Conservation (phyloP, 352 stramenopile species). For the Phytophthora capsici region DNA sequence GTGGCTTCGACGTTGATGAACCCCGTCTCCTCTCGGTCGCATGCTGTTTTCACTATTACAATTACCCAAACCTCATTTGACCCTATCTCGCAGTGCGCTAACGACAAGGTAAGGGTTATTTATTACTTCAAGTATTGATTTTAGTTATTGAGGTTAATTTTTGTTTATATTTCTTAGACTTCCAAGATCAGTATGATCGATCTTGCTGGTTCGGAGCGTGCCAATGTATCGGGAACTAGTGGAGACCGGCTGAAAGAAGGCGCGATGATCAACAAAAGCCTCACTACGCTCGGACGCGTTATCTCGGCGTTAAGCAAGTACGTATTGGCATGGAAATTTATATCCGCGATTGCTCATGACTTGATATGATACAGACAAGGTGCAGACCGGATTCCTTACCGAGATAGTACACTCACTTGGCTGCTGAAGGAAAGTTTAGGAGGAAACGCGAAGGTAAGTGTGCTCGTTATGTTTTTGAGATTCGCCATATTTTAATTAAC, state of each 20-base stretch:
- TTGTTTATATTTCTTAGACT: conserved; percentile 41
- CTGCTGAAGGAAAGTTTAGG: conserved; percentile 87
- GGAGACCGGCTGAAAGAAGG: conserved; percentile 92
- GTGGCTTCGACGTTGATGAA: conserved; percentile 98
- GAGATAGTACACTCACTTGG: conserved; percentile 89
- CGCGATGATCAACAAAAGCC: conserved; percentile 93
- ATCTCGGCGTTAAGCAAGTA: conserved; percentile 88
- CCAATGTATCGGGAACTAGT: conserved; percentile 79
- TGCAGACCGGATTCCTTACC: conserved; percentile 79
- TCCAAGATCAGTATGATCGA: conserved; percentile 91
- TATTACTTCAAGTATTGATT: background rate
- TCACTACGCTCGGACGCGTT: conserved; percentile 89
- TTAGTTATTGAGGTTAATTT: background rate
- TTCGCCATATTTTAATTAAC: too few species aligned
- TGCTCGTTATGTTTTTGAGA: too few species aligned
- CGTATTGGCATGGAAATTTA: background rate
- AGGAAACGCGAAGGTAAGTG: conserved; percentile 86
- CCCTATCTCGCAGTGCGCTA: conserved; percentile 53
- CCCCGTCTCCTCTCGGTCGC: conserved; percentile 93
- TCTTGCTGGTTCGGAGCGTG: conserved; percentile 82
- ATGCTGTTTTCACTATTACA: conserved; percentile 98
- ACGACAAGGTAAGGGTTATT: conserved; percentile 62
- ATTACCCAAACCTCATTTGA: conserved; percentile 84
- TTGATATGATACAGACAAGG: conserved; percentile 37
- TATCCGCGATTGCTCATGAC: background rate